Evolutionary conservation across 306 rosid genomes (phyloP).

Genomic region (Ceratonia siliqua): DNA sequence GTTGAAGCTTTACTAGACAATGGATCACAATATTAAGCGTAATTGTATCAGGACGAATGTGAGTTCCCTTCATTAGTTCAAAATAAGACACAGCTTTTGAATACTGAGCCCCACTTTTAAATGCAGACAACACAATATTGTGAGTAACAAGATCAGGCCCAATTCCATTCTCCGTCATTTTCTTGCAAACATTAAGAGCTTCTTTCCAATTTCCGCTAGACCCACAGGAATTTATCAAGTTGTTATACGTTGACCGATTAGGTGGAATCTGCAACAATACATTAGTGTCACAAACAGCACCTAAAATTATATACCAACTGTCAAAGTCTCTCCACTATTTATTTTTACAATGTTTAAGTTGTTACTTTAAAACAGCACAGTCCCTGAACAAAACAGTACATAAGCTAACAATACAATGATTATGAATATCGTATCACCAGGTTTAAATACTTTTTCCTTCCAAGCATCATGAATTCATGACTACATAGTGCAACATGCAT

Average conservation of each 20-base stretch:
- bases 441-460: slow-evolving; percentile 23
- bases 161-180: slow-evolving; percentile 94
- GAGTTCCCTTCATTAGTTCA: slow-evolving; percentile 92
- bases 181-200: slow-evolving; percentile 86
- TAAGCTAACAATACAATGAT: slow-evolving; percentile 12
- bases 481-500: slow-evolving; percentile 2
- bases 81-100: slow-evolving; percentile 89
- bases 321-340: neutral
- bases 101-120: slow-evolving; percentile 84
- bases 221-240: slow-evolving; percentile 95
- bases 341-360: neutral
- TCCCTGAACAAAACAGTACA: slow-evolving; percentile 19
- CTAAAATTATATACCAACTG: slow-evolving; percentile 4
- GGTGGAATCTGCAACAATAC: slow-evolving; percentile 73
- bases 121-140: slow-evolving; percentile 85
- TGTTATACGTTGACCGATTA: slow-evolving; percentile 87
- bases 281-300: slow-evolving; percentile 35
- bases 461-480: slow-evolving; percentile 6
- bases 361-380: neutral
- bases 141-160: slow-evolving; percentile 99
- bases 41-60: slow-evolving; percentile 76
- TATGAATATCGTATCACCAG: neutral
- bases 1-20: slow-evolving; percentile 76
- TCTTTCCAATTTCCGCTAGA: slow-evolving; percentile 97
- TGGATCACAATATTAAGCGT: slow-evolving; percentile 84